Base-by-base conservation (phyloP, 768 basidiomycete genomes). In the Mrakia gelida region DNA sequence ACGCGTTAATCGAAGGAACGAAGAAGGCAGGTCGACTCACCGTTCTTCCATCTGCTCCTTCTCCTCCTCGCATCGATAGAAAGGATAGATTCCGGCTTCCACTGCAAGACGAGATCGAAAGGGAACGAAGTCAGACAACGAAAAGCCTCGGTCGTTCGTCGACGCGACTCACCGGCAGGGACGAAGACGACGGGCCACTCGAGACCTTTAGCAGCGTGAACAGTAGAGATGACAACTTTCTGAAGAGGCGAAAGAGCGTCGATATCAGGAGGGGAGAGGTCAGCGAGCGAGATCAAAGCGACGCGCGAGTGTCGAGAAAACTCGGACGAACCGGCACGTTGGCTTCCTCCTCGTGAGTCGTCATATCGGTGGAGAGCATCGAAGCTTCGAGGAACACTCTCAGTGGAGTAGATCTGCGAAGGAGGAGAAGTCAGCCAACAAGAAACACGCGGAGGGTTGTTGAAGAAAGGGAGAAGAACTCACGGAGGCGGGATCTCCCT, bases 131-230 rank as follows among this genome's bases (percentile, higher is more conserved):
- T 45, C 45, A 45, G 45, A 30, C 16, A 18, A 63, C 16, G 41
- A 26, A 26, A 52, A 13, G 30, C 41, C 6, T 68, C 38, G 28
- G 45, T 18, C 38, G 43, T 41, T 32, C 38, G 28, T 7, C 2
- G 3, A 28, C 41, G 67, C 18, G 3, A 79, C 82, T 80, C 28
- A 83, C 82, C 81, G 52, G 82, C 81, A 9, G 84, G 84, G 10
- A 85, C 86, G 79, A 95, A 90, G 0, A 95, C 92, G 1, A 94
- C 91, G 0, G 94, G 93, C 93, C 93, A 96, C 84, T 96, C 94
- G 11, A 95, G 85, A 0, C 94, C 93, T 83, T 96, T 96, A 0
- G 93, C 93, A 49, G 92, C 89, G 85, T 96, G 94, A 75, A 93
- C 93, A 0, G 94, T 95, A 2, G 91, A 88, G 63, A 95, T 89